Evolutionary conservation across 2,329 filamentous ascomycete genomes (phyloP).

Genomic region (Elsinoe ampelina): DNA sequence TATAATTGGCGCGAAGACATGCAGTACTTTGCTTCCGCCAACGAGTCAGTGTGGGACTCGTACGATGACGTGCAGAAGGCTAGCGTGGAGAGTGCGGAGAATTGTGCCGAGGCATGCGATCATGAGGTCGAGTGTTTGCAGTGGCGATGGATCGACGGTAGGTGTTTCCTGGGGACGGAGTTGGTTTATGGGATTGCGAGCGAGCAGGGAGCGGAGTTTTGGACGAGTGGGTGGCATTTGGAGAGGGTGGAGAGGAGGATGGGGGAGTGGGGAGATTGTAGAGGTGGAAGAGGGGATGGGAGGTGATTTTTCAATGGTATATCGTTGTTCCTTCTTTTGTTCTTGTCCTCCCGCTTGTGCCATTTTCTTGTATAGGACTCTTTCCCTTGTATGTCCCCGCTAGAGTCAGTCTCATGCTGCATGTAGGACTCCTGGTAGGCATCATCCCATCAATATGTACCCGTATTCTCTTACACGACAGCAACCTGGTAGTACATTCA

Average conservation of each 20-base stretch:
- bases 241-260: neutral
- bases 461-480: no score
- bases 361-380: no score
- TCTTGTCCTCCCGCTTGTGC: no score
- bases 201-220: neutral
- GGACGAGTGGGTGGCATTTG: neutral
- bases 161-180: neutral
- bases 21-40: slow-evolving; percentile 20
- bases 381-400: no score
- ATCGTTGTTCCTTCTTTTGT: no score
- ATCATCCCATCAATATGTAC: no score
- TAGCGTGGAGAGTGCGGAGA: slow-evolving; percentile 20
- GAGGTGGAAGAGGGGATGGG: neutral
- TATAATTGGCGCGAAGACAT: slow-evolving; percentile 26
- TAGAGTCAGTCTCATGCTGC: no score
- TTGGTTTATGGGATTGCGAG: neutral
- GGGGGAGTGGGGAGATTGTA: neutral
- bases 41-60: slow-evolving; percentile 16
- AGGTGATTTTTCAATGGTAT: no score
- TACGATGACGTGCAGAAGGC: slow-evolving; percentile 22
- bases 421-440: no score
- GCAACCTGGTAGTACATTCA: no score
- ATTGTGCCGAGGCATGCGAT: slow-evolving; percentile 25
- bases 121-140: neutral
- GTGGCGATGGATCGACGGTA: neutral